These are phyloP conservation scores for Saturnispora silvae DNA, from an alignment of 805 yeast species.

Conservation along the genomic window DNA sequence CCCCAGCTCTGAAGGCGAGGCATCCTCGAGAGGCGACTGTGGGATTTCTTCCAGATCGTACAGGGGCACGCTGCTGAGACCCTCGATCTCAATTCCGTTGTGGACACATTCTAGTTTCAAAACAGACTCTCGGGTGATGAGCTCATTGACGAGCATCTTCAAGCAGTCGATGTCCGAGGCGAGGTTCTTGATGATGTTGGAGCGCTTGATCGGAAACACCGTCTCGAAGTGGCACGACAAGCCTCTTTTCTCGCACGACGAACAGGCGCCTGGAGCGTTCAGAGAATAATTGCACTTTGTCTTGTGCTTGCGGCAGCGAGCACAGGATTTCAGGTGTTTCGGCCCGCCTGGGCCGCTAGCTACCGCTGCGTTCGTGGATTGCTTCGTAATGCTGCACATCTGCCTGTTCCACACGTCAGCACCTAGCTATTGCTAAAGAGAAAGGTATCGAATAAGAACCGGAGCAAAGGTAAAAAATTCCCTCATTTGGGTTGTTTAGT, in stretches of 20 bases:
- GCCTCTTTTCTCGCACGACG: constrained; percentile 43
- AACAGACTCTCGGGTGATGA: constrained; percentile 20
- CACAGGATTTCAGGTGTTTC: constrained; percentile 46
- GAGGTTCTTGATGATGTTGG: constrained; percentile 29
- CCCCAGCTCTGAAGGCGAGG: too few relatives aligned
- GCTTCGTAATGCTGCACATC: not conserved
- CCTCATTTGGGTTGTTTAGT: too few relatives aligned
- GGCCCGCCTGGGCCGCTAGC: too few relatives aligned
- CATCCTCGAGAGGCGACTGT: too few relatives aligned
- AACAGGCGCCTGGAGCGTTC: constrained; percentile 46
- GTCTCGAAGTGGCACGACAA: constrained; percentile 44
- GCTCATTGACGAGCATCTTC: constrained; percentile 20
- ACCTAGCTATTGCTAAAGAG: too few relatives aligned
- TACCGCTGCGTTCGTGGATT: too few relatives aligned
- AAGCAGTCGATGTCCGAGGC: constrained; percentile 25
- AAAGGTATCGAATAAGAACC: too few relatives aligned
- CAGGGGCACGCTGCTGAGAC: constrained; percentile 21
- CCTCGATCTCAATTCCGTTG: constrained; percentile 23
- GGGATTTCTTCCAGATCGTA: too few relatives aligned
- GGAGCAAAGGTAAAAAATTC: too few relatives aligned
- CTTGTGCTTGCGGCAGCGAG: constrained; percentile 55
- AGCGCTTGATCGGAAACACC: constrained; percentile 41
- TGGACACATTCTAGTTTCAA: constrained; percentile 18
- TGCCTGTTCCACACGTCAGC: too few relatives aligned
- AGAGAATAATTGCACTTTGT: constrained; percentile 50